Percentiles rank a stretch among this genome's conserved stretches.
phyloP scores from a whole-genome alignment of 805 yeast species.

The Clavispora asparagi region DNA sequence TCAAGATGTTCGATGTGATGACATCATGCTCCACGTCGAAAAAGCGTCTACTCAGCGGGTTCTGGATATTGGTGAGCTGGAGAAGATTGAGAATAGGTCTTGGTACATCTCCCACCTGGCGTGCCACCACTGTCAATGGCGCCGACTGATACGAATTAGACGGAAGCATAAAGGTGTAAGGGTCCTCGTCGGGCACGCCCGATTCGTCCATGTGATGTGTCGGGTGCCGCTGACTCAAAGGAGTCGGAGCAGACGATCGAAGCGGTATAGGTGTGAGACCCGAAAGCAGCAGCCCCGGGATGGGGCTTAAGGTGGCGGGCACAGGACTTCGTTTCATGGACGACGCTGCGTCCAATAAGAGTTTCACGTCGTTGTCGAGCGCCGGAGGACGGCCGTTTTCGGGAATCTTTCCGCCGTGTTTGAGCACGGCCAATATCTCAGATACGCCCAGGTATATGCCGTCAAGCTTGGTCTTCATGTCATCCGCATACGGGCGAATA shows the following conservation, averaged over 20 bases:
- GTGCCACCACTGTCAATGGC: slow-evolving; percentile 39
- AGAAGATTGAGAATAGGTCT: slow-evolving; percentile 31
- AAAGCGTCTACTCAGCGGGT: slow-evolving; percentile 9
- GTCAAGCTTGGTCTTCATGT: slow-evolving; percentile 20
- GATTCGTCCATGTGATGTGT: background rate
- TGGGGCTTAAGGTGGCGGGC: background rate
- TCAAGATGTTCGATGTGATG: slow-evolving; percentile 45
- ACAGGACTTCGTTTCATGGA: slow-evolving; percentile 15
- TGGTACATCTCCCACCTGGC: slow-evolving; percentile 28
- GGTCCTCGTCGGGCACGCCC: background rate
- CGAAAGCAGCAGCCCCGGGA: background rate
- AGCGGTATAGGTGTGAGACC: background rate
- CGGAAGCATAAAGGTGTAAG: slow-evolving; percentile 29
- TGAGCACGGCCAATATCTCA: slow-evolving; percentile 28
- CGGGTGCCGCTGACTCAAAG: background rate
- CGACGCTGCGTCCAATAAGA: slow-evolving; percentile 22
- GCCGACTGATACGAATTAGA: slow-evolving; percentile 34
- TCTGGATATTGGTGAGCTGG: slow-evolving; percentile 8
- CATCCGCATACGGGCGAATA: background rate
- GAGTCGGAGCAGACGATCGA: background rate
- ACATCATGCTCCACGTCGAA: slow-evolving; percentile 37
- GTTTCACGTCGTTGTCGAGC: slow-evolving; percentile 19
- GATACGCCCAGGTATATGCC: slow-evolving; percentile 30
- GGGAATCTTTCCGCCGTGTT: slow-evolving; percentile 4
- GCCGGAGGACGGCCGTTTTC: slow-evolving; percentile 2